Percentiles rank a stretch among this genome's conserved stretches.
Conservation (phyloP, 1,139 yeast genomes). For the Hemisphaericaspora xylofermentans region DNA sequence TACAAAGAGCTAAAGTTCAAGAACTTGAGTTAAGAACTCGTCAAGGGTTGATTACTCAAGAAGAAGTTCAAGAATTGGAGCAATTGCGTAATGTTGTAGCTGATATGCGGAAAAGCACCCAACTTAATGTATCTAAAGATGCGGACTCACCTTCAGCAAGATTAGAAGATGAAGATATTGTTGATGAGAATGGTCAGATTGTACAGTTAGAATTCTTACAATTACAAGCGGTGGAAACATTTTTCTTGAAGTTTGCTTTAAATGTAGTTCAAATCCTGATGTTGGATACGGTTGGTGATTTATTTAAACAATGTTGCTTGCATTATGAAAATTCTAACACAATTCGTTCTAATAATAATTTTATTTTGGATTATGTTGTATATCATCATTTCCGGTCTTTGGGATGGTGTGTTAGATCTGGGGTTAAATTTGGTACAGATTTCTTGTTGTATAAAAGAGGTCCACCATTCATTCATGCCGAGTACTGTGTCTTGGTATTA, state of each 20-base stretch:
- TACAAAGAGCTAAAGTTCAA: constrained; percentile 43
- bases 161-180: constrained; percentile 11
- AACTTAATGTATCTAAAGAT: not conserved
- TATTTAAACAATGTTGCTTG: constrained; percentile 29
- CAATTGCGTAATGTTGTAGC: constrained; percentile 23
- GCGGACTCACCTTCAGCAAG: constrained; percentile 1
- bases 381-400: constrained; percentile 85
- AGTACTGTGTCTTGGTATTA: constrained; percentile 62
- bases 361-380: constrained; percentile 61
- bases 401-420: constrained; percentile 95
- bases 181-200: constrained; percentile 40
- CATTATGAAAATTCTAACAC: constrained; percentile 6
- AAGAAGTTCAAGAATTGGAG: constrained; percentile 29
- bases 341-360: constrained; percentile 31
- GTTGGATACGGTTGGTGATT: constrained; percentile 16
- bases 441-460: constrained; percentile 81
- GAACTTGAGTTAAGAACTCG: constrained; percentile 33
- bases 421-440: constrained; percentile 89
- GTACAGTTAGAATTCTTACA: constrained; percentile 64
- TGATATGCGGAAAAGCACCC: constrained; percentile 18
- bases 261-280: constrained; percentile 32
- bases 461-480: constrained; percentile 95
- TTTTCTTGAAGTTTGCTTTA: constrained; percentile 61
- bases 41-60: constrained; percentile 21
- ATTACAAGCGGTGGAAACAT: constrained; percentile 71